Evolutionary conservation across 2,329 filamentous ascomycete genomes (phyloP).

Genomic region (Colletotrichum sp.): DNA sequence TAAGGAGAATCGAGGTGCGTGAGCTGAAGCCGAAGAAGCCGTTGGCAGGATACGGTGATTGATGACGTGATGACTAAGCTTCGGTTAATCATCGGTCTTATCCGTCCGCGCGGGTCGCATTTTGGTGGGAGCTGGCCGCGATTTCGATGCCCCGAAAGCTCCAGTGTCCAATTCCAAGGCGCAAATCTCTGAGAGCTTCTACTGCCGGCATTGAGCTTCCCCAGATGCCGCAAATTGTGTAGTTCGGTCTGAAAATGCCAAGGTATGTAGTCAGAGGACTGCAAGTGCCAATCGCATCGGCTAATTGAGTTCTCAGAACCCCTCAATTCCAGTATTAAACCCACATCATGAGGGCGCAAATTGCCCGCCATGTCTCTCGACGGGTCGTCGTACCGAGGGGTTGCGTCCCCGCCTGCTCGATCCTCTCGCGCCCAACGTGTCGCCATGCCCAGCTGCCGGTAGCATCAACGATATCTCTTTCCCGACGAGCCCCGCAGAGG

Average conservation of each 20-base stretch:
- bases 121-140: slow-evolving; percentile 13
- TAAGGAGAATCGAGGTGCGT: neutral
- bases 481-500: slow-evolving; percentile 28
- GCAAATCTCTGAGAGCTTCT: slow-evolving; percentile 18
- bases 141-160: slow-evolving; percentile 10
- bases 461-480: slow-evolving; percentile 23
- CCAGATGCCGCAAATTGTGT: slow-evolving; percentile 11
- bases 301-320: neutral
- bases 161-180: neutral
- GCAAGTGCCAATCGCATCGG: neutral
- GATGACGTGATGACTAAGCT: slow-evolving; percentile 1
- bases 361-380: slow-evolving; percentile 50
- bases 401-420: slow-evolving; percentile 37
- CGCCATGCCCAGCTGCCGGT: slow-evolving; percentile 29
- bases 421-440: slow-evolving; percentile 29
- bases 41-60: neutral
- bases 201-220: slow-evolving; percentile 14
- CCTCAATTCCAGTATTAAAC: slow-evolving; percentile 6
- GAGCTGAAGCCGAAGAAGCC: neutral
- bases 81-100: slow-evolving; percentile 6
- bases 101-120: slow-evolving; percentile 6
- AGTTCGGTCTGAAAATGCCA: slow-evolving; percentile 8
- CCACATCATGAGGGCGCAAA: slow-evolving; percentile 48
- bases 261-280: neutral
- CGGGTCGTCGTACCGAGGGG: slow-evolving; percentile 38